Evolutionary conservation across 2,329 filamentous ascomycete species (phyloP), one percentile per base, ranked within the genome.

Genomic region (Chrysosporium keratinophilum): DNA sequence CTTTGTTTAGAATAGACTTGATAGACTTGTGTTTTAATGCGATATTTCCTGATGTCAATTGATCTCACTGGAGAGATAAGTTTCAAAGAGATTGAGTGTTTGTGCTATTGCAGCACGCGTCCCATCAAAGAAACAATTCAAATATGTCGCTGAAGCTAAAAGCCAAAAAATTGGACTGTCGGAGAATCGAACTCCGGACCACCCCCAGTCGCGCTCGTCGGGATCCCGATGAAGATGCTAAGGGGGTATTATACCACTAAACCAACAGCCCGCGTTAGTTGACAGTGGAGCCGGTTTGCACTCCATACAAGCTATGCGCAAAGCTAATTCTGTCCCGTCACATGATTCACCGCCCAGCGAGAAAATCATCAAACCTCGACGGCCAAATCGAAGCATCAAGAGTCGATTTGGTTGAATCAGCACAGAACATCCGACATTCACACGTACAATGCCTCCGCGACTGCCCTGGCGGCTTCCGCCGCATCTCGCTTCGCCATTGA

Each of bases 131-230:
- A n/a, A n/a, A n/a, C n/a, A n/a, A 37, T 5, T n/a, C 17, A 19
- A 42, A 11, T 17, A 42, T 2, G 15, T 3, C 5, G 5, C 5
- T n/a, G 19, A 3, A 20, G 15, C 12, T 7, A 42, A 42, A 42
- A 42, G 40, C 1, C 34, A 50, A 50, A 52, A 44, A 52, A 20
- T 33, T 52, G 50, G 50, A 52, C 50, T 52, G 50, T 52, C 57
- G 55, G 56, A 57, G 56, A 59, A 58, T 59, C 56, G 57, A 59
- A 59, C 57, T 56, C 57, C 54, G 57, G 57, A 60, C 57, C 57
- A 52, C 57, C 42, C 54, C 57, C 57, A 57, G n/a, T 28, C 23
- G 23, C 23, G 23, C 7, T 28, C 23, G 4, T 9, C n/a, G 35
- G 10, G 35, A 37, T 28, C 35, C n/a, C n/a, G n/a, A n/a, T n/a